phyloP scores from a whole-genome alignment of 176 grass and related monocot genomes.

The Neostapfia colusana region DNA sequence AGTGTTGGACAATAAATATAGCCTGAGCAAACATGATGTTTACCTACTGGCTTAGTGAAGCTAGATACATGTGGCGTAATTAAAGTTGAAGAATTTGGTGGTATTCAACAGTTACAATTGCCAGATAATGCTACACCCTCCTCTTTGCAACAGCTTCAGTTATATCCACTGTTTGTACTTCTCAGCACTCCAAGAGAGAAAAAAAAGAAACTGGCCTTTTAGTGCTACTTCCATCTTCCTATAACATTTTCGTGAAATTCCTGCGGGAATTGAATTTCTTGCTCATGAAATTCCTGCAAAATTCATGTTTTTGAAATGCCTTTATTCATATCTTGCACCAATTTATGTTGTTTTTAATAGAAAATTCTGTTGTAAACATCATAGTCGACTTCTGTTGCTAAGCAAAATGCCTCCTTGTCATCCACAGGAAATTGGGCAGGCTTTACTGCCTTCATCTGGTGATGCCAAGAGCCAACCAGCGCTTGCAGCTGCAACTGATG shows the following conservation, averaged over 20 bases:
- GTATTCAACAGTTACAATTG: not conserved
- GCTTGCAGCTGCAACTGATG: conserved; percentile 17
- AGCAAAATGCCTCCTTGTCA: conserved; percentile 11
- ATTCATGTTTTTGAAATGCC: not conserved
- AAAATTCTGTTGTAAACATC: not conserved
- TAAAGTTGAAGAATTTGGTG: not conserved
- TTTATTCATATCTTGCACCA: not conserved
- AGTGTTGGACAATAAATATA: not conserved
- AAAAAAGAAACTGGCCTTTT: not conserved
- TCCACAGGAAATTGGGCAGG: conserved; percentile 82
- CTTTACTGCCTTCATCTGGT: conserved; percentile 61
- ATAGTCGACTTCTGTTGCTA: not conserved
- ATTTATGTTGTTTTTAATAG: conserved; percentile 3
- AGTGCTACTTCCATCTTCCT: not conserved
- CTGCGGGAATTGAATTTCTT: not conserved
- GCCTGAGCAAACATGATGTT: not conserved
- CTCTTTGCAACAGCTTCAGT: not conserved
- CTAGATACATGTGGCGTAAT: not conserved
- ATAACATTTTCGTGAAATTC: not conserved
- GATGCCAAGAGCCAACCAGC: conserved; percentile 61
- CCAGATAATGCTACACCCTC: not conserved
- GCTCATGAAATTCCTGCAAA: not conserved
- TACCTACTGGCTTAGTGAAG: not conserved
- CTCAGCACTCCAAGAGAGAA: not conserved
- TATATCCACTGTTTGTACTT: not conserved